Percentiles rank a stretch among this genome's conserved stretches.
These are phyloP conservation scores for Russula earlei DNA, from an alignment of 768 basidiomycete species.

Conservation along the genomic window DNA sequence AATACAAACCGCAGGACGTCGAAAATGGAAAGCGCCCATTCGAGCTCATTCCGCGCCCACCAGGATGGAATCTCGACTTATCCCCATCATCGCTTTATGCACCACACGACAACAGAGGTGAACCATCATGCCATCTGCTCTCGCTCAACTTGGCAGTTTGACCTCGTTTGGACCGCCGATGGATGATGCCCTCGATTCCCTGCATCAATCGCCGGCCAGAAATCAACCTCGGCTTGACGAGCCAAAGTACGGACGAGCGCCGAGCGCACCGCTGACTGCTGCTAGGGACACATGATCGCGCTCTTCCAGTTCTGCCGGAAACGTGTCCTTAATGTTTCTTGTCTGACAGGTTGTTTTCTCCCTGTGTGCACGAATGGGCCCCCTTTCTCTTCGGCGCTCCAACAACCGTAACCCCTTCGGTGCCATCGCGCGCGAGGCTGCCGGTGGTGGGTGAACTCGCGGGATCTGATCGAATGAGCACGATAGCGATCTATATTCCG, in stretches of 20 bases:
- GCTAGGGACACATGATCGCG: neutral
- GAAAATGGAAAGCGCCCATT: neutral
- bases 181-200: neutral
- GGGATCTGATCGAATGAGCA: neutral
- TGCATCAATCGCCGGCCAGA: neutral
- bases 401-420: neutral
- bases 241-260: neutral
- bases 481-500: neutral
- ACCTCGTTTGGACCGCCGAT: neutral
- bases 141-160: neutral
- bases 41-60: neutral
- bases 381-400: neutral
- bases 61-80: neutral
- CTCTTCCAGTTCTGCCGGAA: neutral
- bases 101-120: neutral
- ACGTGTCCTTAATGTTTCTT: neutral
- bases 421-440: neutral
- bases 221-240: neutral
- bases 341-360: neutral
- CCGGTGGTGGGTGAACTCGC: neutral
- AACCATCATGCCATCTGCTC: neutral
- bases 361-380: neutral
- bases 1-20: neutral
- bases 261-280: neutral
- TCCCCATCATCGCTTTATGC: neutral